Evolutionary conservation across 2,329 filamentous ascomycete genomes (phyloP), one percentile per base, ranked within the genome.

Genomic region (Talaromyces sp.): DNA sequence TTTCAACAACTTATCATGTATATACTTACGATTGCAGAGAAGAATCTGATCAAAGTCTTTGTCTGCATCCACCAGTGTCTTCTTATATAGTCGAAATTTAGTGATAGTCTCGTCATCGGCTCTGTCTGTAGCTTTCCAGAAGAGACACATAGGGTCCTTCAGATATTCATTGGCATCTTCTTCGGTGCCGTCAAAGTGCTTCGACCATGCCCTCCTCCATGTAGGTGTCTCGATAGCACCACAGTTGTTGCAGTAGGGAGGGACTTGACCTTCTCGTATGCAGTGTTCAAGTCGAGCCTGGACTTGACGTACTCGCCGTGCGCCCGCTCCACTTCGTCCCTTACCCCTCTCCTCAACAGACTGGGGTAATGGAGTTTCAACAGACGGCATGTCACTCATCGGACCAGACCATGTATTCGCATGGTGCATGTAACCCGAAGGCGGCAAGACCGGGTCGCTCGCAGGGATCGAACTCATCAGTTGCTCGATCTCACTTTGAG

Each of bases 221-320:
- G 94, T 97, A 0, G 94, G 92, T 0, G 95, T 99, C 72, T 98
- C 91, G 65, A 99, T 96, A 7, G 93, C 91, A 6, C 95, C 95
- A 72, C 95, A 99, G 72, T 98, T 97, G 68, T 87, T 87, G 76
- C 95, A 99, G 73, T 89, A 98, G 0, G 90, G 89, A 0, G 95
- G 95, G 82, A 93, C 90, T 69, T 93, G 86, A 5, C 95, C 95
- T 63, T 87, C 87, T n/a, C 84, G 84, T 62, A 98, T 88, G 24
- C 84, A 83, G 64, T 79, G 76, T 48, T 85, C 80, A 24, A 88
- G 75, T 59, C 82, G 82, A 27, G 84, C 81, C 68, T 85, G 81
- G 58, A 88, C 86, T 64, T 84, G 79, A 68, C 91, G 90, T 76
- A 80, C 89, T 83, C 83, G 90, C 85, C 83, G 88, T 82, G 76